These are phyloP conservation scores for Thalassiosira oceanica DNA, from an alignment of 352 stramenopile genomes.

Conservation along the genomic window DNA sequence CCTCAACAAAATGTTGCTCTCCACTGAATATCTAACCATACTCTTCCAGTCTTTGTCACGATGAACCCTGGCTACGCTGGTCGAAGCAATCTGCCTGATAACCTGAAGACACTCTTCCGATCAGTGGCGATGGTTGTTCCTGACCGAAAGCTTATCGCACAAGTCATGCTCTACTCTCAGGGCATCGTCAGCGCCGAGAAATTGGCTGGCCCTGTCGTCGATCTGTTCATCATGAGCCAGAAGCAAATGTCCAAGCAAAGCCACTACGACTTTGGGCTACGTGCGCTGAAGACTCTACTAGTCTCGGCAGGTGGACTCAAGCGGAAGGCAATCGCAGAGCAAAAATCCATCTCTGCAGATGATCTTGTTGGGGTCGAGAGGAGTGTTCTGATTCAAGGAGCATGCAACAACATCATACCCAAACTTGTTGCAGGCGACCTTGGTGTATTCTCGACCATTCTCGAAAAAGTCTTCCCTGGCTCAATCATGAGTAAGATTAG, in stretches of 20 bases:
- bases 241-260: conserved; percentile 97
- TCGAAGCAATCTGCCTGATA: conserved; percentile 86
- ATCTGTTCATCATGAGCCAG: conserved; percentile 97
- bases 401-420: conserved; percentile 98
- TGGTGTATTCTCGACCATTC: conserved; percentile 92
- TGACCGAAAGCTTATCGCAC: conserved; percentile 98
- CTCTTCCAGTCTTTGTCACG: conserved; percentile 99
- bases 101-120: conserved; percentile 98
- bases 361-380: conserved; percentile 84
- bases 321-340: conserved; percentile 84
- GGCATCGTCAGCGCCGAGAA: conserved; percentile 97
- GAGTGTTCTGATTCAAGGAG: conserved; percentile 93
- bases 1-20: too few relatives aligned
- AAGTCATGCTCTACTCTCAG: conserved; percentile 99
- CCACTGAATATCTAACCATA: too few relatives aligned
- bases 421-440: conserved; percentile 98
- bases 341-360: conserved; percentile 63
- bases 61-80: conserved; percentile 99
- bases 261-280: conserved; percentile 99
- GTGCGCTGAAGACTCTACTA: conserved; percentile 98
- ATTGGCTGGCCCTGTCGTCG: conserved; percentile 95
- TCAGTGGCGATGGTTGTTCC: conserved; percentile 99
- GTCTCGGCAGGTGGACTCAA: conserved; percentile 98
- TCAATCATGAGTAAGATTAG: conserved; percentile 80
- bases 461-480: conserved; percentile 96